Percentiles rank a stretch among this genome's conserved stretches.
phyloP scores from a whole-genome alignment of 306 rosid species.

The Malus fusca region DNA sequence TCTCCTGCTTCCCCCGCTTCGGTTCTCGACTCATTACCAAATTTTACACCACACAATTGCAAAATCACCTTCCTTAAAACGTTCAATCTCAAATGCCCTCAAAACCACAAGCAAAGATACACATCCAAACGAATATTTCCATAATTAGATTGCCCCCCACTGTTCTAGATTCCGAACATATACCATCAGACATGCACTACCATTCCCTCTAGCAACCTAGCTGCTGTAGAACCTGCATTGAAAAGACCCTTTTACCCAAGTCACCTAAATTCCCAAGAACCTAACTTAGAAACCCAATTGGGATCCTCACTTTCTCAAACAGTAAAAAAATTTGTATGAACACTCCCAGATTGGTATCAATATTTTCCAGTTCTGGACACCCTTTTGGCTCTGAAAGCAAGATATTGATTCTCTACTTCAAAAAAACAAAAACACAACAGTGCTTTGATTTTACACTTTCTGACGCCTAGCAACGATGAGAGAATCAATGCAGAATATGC shows the following conservation, averaged over 20 bases:
- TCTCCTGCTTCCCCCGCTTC: slow-evolving; percentile 75
- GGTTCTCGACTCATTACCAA: slow-evolving; percentile 61
- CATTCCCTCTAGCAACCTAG: slow-evolving; percentile 17
- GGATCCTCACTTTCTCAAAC: slow-evolving; percentile 20
- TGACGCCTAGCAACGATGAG: slow-evolving; percentile 16
- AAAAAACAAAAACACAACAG: neutral
- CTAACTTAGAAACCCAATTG: slow-evolving; percentile 4
- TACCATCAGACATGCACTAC: slow-evolving; percentile 34
- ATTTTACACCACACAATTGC: neutral
- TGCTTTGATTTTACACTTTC: slow-evolving; percentile 1
- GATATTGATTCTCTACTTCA: slow-evolving; percentile 13
- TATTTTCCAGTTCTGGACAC: slow-evolving; percentile 22
- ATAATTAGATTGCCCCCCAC: slow-evolving; percentile 30
- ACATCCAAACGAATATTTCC: slow-evolving; percentile 20
- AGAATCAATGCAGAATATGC: slow-evolving; percentile 18
- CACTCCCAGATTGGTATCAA: slow-evolving; percentile 23
- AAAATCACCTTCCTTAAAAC: slow-evolving; percentile 15
- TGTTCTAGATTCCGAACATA: slow-evolving; percentile 23
- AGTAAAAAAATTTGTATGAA: slow-evolving; percentile 14
- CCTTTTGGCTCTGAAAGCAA: slow-evolving; percentile 54
- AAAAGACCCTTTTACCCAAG: slow-evolving; percentile 40
- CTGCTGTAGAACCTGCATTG: slow-evolving; percentile 15
- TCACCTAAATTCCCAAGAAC: slow-evolving; percentile 16
- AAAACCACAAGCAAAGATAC: slow-evolving; percentile 18
- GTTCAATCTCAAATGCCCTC: slow-evolving; percentile 34